phyloP scores from a whole-genome alignment of 306 rosid genomes.

The Acacia confusa region DNA sequence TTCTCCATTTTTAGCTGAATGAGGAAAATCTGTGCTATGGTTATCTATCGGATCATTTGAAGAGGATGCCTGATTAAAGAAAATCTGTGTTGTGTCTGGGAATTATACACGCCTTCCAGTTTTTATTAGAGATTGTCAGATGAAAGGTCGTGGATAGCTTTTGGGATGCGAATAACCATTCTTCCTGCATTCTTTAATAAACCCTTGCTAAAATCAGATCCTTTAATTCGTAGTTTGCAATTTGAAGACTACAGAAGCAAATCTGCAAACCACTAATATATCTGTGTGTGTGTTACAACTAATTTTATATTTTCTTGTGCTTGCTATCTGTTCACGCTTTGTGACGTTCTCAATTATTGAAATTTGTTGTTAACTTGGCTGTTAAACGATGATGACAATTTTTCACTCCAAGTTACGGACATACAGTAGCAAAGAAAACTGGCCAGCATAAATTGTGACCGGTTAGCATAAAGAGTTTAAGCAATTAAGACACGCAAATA shows the following conservation, averaged over 20 bases:
- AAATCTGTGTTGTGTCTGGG: no score
- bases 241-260: background rate
- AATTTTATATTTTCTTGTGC: background rate
- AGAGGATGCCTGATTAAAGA: background rate
- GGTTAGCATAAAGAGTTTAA: background rate
- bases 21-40: background rate
- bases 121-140: background rate
- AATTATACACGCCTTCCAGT: background rate
- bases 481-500: background rate
- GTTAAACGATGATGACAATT: background rate
- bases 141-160: background rate
- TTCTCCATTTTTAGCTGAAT: background rate
- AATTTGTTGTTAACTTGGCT: background rate
- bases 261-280: background rate
- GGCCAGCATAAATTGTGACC: background rate
- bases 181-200: background rate
- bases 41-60: constrained; percentile 15
- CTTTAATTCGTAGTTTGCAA: background rate
- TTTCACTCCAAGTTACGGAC: background rate
- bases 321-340: background rate
- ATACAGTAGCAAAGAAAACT: background rate
- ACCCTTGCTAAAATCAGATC: background rate
- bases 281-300: no score
- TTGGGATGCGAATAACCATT: background rate
- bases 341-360: background rate